Evolutionary conservation across 345 rosid genomes (phyloP), one percentile per base, ranked within the genome.

Genomic region (Arabis hirsuta): DNA sequence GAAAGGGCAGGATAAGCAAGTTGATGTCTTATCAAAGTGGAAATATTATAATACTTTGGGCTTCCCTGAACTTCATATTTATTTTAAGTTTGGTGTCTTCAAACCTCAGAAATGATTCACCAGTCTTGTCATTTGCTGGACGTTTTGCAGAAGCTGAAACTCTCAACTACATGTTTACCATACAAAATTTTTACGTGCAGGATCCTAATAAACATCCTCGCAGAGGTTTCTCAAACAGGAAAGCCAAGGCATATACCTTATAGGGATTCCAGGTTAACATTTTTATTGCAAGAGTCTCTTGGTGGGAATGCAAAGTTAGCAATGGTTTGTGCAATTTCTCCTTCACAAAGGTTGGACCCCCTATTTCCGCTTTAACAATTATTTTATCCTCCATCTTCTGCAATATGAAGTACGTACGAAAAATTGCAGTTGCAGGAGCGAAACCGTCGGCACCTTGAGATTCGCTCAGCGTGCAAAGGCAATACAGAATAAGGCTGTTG

Each of bases 241-340:
- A 92, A 92, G 85, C 92, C 82, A 72, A 92, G 98, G 83, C 96
- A 92, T 82, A 88, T 92, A 22, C 98, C 98, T 26, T 90, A 90
- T 55, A 87, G 96, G 73, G 98, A 92, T 80, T 92, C 98, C 79
- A 85, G 82, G 85, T 79, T 92, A 80, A 92, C 98, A 55, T 88
- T 90, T 70, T 78, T 92, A 72, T 82, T 92, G 80, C 98, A 91
- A 73, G 98, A 92, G 66, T 92, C 98, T 69, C 94, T 92, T 45
- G 98, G 98, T 71, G 98, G 98, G 43, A 92, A 92, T 85, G 98
- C 98, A 65, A 92, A 88, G 69, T 78, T 92, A 64, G 96, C 89
- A 16, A 86, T 92, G 94, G 82, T 92, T 16, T 92, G 96, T 79
- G 92, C 96, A 64, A 61, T 92, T 71, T 92, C 96, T 77, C 96